These are phyloP conservation scores for Cupressus sempervirens DNA, from an alignment of 75 land plant genomes.

Conservation along the genomic window DNA sequence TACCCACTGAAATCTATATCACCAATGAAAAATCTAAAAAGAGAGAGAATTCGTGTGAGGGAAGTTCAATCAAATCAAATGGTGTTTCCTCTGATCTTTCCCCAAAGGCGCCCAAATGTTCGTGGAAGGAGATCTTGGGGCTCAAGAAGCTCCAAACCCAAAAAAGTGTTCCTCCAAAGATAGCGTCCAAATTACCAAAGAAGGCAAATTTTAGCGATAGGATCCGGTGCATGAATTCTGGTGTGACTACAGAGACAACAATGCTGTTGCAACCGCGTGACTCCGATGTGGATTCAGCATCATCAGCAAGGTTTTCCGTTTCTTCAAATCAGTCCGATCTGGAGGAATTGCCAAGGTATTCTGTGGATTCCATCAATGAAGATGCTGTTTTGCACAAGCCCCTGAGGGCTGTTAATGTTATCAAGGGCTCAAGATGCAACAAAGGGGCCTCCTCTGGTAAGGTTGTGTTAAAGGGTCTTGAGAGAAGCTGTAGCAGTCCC, in stretches of 20 bases:
- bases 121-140: slow-evolving; percentile 70
- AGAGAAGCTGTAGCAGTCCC: slow-evolving; percentile 70
- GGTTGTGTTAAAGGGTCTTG: slow-evolving; percentile 50
- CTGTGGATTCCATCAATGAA: slow-evolving; percentile 45
- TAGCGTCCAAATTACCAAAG: slow-evolving; percentile 17
- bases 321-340: slow-evolving; percentile 51
- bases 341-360: slow-evolving; percentile 49
- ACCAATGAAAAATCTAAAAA: not conserved
- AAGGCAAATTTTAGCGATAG: slow-evolving; percentile 24
- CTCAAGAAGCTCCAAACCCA: slow-evolving; percentile 31
- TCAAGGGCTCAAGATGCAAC: slow-evolving; percentile 15
- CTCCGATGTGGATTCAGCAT: slow-evolving; percentile 30
- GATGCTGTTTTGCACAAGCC: slow-evolving; percentile 9
- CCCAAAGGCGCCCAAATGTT: slow-evolving; percentile 55
- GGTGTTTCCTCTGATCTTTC: slow-evolving; percentile 23
- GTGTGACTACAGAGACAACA: not conserved
- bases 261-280: slow-evolving; percentile 16
- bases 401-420: not conserved
- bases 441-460: slow-evolving; percentile 44
- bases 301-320: slow-evolving; percentile 42
- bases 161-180: not conserved
- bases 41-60: slow-evolving; percentile 1
- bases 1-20: not conserved
- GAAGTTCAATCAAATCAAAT: not conserved
- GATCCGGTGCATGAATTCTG: slow-evolving; percentile 16